Conservation (phyloP, 2,329 filamentous ascomycete genomes). For the Epichloe brachyelytri region DNA sequence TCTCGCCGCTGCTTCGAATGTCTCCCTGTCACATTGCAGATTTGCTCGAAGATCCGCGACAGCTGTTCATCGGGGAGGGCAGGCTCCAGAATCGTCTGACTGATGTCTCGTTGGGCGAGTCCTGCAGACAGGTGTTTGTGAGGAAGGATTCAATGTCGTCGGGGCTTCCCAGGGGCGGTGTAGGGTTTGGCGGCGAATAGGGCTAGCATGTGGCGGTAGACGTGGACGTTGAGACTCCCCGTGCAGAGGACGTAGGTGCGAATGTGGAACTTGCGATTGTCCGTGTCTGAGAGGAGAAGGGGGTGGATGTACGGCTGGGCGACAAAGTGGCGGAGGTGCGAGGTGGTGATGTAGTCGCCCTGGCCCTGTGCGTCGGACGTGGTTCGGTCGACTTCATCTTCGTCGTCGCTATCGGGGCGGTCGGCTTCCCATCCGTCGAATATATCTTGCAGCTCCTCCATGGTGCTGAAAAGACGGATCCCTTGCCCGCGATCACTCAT, state of each 20-base stretch:
- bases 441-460: conserved; percentile 70
- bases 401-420: conserved; percentile 50
- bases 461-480: conserved; percentile 75
- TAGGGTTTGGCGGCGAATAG: conserved; percentile 77
- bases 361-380: conserved; percentile 16
- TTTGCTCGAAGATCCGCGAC: conserved; percentile 54
- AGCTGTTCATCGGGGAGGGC: conserved; percentile 38
- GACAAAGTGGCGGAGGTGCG: conserved; percentile 89
- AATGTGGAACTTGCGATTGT: conserved; percentile 82
- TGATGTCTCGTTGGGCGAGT: conserved; percentile 42
- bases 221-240: conserved; percentile 67
- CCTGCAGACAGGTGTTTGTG: conserved; percentile 91
- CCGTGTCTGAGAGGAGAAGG: conserved; percentile 60
- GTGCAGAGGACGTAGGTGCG: conserved; percentile 78
- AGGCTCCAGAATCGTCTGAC: conserved; percentile 69
- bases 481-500: conserved; percentile 97
- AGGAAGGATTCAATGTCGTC: conserved; percentile 59
- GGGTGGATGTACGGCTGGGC: conserved; percentile 90
- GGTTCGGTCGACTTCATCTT: conserved; percentile 33
- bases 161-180: conserved; percentile 38
- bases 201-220: conserved; percentile 84
- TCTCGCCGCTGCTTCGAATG: conserved; percentile 76
- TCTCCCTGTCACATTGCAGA: conserved; percentile 61
- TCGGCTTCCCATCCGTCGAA: conserved; percentile 85
- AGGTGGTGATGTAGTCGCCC: conserved; percentile 58